Conservation (phyloP, 257 asterid species). For the Solanum pimpinellifolium region DNA sequence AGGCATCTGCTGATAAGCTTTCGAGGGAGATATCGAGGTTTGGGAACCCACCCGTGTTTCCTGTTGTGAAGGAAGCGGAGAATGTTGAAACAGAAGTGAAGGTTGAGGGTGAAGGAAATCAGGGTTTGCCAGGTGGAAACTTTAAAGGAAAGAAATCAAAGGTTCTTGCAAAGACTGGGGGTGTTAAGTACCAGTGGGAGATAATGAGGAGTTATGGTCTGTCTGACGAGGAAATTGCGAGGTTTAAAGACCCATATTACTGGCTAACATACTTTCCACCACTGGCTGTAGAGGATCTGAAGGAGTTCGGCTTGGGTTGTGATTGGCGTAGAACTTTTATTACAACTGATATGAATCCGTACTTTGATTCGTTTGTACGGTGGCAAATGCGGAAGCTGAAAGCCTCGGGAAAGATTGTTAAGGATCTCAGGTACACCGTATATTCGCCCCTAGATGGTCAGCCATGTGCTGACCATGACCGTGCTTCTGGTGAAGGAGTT, state of each 20-base stretch:
- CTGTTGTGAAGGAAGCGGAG: slow-evolving; percentile 52
- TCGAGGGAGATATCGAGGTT: slow-evolving; percentile 50
- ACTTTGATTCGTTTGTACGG: slow-evolving; percentile 79
- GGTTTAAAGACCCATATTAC: slow-evolving; percentile 56
- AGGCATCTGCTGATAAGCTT: slow-evolving; percentile 93
- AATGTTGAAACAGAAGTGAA: slow-evolving; percentile 30
- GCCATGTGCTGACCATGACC: slow-evolving; percentile 97
- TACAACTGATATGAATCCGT: slow-evolving; percentile 73
- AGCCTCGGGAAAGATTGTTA: slow-evolving; percentile 67
- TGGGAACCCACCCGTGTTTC: slow-evolving; percentile 83
- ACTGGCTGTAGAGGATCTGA: slow-evolving; percentile 77
- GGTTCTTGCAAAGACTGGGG: slow-evolving; percentile 74
- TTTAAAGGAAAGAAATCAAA: slow-evolving; percentile 91
- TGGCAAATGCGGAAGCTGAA: slow-evolving; percentile 89
- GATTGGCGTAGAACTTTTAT: slow-evolving; percentile 91
- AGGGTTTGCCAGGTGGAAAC: slow-evolving; percentile 47
- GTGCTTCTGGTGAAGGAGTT: slow-evolving; percentile 97
- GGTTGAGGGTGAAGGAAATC: slow-evolving; percentile 39
- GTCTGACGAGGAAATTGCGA: slow-evolving; percentile 66
- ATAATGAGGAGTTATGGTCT: slow-evolving; percentile 82
- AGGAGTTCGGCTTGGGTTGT: slow-evolving; percentile 93
- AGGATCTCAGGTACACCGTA: slow-evolving; percentile 64
- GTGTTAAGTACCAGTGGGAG: slow-evolving; percentile 75
- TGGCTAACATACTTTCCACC: slow-evolving; percentile 89
- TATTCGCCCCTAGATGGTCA: slow-evolving; percentile 94